phyloP scores from a whole-genome alignment of 78 protist species.

The Pigoraptor vietnamica region DNA sequence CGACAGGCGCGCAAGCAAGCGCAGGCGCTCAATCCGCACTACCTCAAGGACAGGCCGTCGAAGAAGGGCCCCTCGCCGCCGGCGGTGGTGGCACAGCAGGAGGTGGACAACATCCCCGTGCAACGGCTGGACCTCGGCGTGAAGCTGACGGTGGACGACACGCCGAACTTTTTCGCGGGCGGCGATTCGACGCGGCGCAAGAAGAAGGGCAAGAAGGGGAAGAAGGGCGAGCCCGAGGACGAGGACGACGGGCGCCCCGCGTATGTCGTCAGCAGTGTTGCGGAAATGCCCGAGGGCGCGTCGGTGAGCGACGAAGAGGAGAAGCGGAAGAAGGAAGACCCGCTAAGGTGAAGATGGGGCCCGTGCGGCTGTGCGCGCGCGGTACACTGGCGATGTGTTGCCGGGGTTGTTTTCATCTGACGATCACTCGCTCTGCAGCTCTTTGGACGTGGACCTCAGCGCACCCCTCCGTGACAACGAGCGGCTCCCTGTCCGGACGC shows the following conservation, averaged over 20 bases:
- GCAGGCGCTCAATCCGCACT: conserved; percentile 5
- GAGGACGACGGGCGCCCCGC: background rate
- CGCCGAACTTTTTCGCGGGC: background rate
- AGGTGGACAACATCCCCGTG: conserved; percentile 17
- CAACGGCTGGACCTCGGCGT: background rate
- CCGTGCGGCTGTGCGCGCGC: background rate
- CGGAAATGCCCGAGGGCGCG: conserved; percentile 1
- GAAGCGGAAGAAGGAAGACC: background rate
- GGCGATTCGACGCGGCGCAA: background rate
- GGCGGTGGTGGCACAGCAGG: background rate
- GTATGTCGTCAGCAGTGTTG: background rate
- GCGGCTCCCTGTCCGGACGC: background rate
- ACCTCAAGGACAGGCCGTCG: conserved; percentile 2
- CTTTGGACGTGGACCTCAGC: conserved; percentile 16
- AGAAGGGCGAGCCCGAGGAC: background rate
- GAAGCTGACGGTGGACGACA: background rate
- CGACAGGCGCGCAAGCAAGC: conserved; percentile 6
- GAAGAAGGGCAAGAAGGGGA: conserved; percentile 13
- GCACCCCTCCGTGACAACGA: conserved; percentile 13
- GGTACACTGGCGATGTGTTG: background rate
- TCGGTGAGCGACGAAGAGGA: background rate
- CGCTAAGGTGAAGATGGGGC: background rate
- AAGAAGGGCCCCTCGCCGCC: background rate
- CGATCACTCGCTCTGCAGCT: background rate
- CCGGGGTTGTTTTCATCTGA: background rate